Evolutionary conservation across 2,329 filamentous ascomycete species (phyloP).

Genomic region (Corinectria fuckeliana): DNA sequence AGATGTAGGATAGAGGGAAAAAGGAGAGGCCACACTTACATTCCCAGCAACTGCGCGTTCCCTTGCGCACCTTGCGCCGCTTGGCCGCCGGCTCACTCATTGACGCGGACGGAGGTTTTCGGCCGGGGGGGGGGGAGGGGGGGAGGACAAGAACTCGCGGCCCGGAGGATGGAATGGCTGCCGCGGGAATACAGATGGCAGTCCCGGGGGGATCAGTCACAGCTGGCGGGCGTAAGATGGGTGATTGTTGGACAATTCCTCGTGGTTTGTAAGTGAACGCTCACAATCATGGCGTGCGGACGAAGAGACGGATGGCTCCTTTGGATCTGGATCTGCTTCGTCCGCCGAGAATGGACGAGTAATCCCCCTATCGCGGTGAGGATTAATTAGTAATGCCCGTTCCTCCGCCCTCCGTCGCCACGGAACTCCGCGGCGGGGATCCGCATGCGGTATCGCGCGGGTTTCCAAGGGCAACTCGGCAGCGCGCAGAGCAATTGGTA

Average conservation of each 20-base stretch:
- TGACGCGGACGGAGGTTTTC: constrained; percentile 11
- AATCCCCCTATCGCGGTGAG: too few species aligned
- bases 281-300: constrained; percentile 14
- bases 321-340: too few species aligned
- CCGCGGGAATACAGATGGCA: too few species aligned
- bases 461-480: background rate
- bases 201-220: too few species aligned
- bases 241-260: background rate
- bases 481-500: too few species aligned
- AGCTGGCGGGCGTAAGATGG: too few species aligned
- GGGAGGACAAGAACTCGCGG: background rate
- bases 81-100: constrained; percentile 32
- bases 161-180: too few species aligned
- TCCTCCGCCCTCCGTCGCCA: constrained; percentile 13
- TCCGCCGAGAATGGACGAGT: constrained; percentile 27
- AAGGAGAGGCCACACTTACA: constrained; percentile 49
- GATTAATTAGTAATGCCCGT: constrained; percentile 25
- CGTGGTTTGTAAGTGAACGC: background rate
- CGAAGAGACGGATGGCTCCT: constrained; percentile 26
- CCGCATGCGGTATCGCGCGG: background rate
- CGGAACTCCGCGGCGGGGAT: constrained; percentile 7
- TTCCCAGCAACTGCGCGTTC: constrained; percentile 66
- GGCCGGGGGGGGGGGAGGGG: constrained; percentile 24
- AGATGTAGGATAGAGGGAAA: background rate
- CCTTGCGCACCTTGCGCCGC: constrained; percentile 56